Conservation (phyloP, 768 basidiomycete genomes). For the Lactifluus piperatus region DNA sequence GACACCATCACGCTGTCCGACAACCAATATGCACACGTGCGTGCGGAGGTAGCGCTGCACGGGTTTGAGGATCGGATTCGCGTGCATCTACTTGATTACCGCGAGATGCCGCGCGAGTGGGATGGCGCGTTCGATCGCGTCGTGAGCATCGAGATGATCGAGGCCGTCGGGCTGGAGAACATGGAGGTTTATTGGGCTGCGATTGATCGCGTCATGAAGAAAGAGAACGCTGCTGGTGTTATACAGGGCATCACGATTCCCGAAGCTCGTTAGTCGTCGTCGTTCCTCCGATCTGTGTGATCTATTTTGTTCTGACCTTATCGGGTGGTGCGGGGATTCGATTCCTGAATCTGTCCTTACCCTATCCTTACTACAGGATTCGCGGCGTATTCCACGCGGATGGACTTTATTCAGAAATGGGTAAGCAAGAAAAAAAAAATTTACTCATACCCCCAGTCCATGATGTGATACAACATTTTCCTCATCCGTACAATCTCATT, state of each 20-base stretch:
- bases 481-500: background rate
- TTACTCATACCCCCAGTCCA: no score
- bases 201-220: constrained; percentile 34
- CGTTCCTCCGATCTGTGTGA: no score
- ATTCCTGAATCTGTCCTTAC: background rate
- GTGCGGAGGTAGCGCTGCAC: constrained; percentile 32
- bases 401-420: constrained; percentile 14
- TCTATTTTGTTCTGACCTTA: background rate
- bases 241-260: constrained; percentile 22
- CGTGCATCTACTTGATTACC: constrained; percentile 42
- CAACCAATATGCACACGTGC: constrained; percentile 37
- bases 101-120: constrained; percentile 34
- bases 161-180: constrained; percentile 40
- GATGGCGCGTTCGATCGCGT: constrained; percentile 55
- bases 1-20: constrained; percentile 42
- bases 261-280: constrained; percentile 3
- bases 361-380: constrained; percentile 22
- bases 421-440: no score
- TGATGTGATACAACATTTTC: no score
- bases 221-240: constrained; percentile 29
- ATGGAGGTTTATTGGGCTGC: constrained; percentile 31
- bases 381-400: constrained; percentile 25
- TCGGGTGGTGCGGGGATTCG: no score
- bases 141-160: constrained; percentile 76
- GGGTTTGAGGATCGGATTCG: constrained; percentile 32